phyloP scores from a whole-genome alignment of 179 eudicot species.

The Silene coronaria region DNA sequence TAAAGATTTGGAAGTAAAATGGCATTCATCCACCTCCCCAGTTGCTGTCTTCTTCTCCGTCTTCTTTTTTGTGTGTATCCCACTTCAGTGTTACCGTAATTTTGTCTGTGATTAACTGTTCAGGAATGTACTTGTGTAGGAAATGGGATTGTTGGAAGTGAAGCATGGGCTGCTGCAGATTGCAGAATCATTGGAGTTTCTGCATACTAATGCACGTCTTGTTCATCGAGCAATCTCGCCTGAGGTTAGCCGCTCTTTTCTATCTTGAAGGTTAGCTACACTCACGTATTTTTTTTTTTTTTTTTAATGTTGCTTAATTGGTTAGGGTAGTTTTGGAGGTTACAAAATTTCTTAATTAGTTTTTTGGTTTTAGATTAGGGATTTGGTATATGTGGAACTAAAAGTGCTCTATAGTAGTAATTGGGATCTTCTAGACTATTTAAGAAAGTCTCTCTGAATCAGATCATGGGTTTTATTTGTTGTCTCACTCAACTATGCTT shows the following conservation, averaged over 20 bases:
- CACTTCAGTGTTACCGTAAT: conserved; percentile 17
- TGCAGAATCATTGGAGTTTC: conserved; percentile 86
- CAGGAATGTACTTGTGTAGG: conserved; percentile 37
- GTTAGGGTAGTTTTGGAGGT: conserved; percentile 4
- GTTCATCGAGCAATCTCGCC: conserved; percentile 82
- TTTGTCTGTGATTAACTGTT: background rate
- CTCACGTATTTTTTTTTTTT: background rate
- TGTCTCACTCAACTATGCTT: background rate
- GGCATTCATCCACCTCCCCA: background rate
- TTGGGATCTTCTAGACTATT: background rate
- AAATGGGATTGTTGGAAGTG: conserved; percentile 92
- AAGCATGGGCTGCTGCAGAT: conserved; percentile 95
- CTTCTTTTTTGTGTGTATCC: background rate
- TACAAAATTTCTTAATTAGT: background rate
- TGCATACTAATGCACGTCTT: conserved; percentile 88
- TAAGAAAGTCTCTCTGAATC: background rate
- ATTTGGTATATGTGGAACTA: background rate
- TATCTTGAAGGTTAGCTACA: background rate
- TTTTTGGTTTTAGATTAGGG: background rate
- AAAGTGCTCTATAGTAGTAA: background rate
- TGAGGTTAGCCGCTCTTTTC: conserved; percentile 49
- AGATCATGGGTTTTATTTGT: background rate
- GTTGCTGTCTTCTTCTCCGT: background rate
- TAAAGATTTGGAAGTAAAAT: background rate
- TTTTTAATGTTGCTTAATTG: background rate